Evolutionary conservation across 345 rosid genomes (phyloP).

Genomic region (Eucalyptus pauciflora): DNA sequence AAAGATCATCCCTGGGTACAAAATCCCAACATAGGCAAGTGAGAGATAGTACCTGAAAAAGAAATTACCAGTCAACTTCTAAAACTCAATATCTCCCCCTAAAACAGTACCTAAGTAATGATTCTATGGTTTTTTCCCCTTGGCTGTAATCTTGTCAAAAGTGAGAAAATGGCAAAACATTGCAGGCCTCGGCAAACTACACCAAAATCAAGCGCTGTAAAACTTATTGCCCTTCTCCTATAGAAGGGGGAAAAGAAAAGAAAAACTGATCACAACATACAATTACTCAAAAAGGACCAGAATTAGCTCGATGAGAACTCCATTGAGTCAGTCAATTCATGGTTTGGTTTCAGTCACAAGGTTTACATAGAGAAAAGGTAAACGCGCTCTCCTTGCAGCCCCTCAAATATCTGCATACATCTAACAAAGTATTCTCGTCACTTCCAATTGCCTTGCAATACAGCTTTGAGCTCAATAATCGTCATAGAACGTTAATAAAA

Average conservation of each 20-base stretch:
- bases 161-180: background rate
- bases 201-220: background rate
- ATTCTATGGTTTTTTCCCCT: background rate
- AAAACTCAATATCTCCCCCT: background rate
- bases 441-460: background rate
- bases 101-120: background rate
- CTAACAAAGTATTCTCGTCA: background rate
- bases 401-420: background rate
- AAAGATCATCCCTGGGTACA: constrained; percentile 56
- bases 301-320: background rate
- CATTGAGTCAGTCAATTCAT: background rate
- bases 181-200: background rate
- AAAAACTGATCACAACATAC: background rate
- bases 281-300: background rate
- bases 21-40: constrained; percentile 57
- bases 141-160: background rate
- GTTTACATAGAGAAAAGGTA: background rate
- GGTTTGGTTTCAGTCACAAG: background rate
- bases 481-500: background rate
- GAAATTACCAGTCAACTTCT: constrained; percentile 10
- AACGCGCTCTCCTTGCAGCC: background rate
- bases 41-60: constrained; percentile 86
- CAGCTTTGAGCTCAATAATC: background rate
- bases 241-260: background rate
- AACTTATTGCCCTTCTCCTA: background rate